Conservation (phyloP, 2,329 filamentous ascomycete genomes). For the Trichoderma sp. region DNA sequence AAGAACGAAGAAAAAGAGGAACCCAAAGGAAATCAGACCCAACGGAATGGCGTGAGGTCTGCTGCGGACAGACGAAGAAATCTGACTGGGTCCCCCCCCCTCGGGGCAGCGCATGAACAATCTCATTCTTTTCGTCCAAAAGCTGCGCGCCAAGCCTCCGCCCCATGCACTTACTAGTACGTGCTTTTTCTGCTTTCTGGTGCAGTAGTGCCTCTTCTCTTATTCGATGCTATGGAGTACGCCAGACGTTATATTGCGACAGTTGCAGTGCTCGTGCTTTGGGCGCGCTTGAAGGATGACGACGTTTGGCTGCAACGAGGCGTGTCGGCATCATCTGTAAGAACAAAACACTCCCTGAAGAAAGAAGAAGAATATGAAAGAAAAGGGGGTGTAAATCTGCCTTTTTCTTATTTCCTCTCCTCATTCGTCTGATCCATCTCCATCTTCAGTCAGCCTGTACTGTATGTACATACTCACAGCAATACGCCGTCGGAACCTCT, state of each 20-base stretch:
- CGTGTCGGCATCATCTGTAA: background rate
- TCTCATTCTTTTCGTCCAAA: background rate
- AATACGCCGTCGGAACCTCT: background rate
- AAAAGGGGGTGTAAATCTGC: background rate
- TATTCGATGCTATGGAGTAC: background rate
- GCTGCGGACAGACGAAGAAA: background rate
- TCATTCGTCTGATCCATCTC: background rate
- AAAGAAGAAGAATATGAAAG: background rate
- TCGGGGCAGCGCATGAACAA: background rate
- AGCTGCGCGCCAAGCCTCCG: background rate
- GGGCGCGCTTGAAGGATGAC: background rate
- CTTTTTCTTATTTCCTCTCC: background rate
- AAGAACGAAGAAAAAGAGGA: background rate
- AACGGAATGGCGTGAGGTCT: slow-evolving; percentile 8
- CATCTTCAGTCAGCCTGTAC: background rate
- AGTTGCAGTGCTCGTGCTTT: background rate
- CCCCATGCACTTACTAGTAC: slow-evolving; percentile 4
- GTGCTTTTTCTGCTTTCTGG: background rate
- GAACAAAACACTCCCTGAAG: background rate
- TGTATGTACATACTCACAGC: background rate
- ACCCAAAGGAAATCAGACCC: background rate
- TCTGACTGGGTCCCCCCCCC: background rate
- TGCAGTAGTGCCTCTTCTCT: background rate
- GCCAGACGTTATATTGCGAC: background rate
- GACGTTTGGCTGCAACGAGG: background rate